Evolutionary conservation across 2,329 filamentous ascomycete species (phyloP).

Genomic region (Neopestalotiopsis rosae): DNA sequence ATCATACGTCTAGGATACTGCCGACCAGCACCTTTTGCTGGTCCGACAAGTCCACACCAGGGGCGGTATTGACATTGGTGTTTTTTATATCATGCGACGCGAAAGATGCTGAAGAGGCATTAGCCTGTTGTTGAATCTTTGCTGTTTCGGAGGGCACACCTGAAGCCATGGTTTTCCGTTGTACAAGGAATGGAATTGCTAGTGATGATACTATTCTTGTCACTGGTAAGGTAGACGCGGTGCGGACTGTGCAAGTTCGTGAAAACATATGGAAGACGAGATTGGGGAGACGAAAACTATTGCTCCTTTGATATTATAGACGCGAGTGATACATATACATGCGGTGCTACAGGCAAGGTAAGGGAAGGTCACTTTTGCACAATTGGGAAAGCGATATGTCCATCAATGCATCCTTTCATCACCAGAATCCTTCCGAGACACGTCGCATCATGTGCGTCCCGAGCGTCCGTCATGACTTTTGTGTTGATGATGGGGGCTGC

Average conservation of each 20-base stretch:
- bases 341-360: background rate
- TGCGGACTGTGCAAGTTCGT: background rate
- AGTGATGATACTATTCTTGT: background rate
- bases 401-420: background rate
- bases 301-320: background rate
- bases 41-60: slow-evolving; percentile 54
- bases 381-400: too few species aligned
- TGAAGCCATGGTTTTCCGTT: slow-evolving; percentile 32
- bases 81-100: slow-evolving; percentile 51
- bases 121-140: slow-evolving; percentile 27
- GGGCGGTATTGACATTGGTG: slow-evolving; percentile 56
- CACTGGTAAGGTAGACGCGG: background rate
- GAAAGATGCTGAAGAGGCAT: slow-evolving; percentile 26
- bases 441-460: background rate
- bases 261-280: background rate
- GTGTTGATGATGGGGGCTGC: background rate
- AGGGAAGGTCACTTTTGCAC: too few species aligned
- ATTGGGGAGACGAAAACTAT: background rate
- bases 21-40: slow-evolving; percentile 61
- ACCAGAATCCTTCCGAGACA: background rate
- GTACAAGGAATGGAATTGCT: background rate
- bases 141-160: slow-evolving; percentile 34
- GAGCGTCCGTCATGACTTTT: background rate
- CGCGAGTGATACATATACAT: background rate
- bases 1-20: slow-evolving; percentile 59